A percentile compares a stretch with the other conserved stretches of the same genome.
These are phyloP conservation scores for Blastomyces parvus DNA, from an alignment of 2,329 filamentous ascomycete species.

Conservation along the genomic window DNA sequence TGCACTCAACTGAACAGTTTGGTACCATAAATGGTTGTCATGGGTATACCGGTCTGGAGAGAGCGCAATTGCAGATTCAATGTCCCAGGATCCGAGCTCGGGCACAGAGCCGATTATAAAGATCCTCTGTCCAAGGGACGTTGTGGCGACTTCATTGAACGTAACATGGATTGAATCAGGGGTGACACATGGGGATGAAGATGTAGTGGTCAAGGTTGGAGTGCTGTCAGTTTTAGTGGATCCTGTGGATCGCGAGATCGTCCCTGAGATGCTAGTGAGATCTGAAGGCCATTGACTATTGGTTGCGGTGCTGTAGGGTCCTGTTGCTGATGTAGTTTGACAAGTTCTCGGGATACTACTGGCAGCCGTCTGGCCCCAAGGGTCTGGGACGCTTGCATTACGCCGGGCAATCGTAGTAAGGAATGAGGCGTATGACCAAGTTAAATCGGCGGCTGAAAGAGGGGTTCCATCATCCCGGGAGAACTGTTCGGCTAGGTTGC, in stretches of 20 bases:
- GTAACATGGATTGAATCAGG: slow-evolving; percentile 47
- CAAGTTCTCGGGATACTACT: slow-evolving; percentile 27
- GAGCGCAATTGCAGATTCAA: slow-evolving; percentile 46
- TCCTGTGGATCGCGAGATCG: slow-evolving; percentile 8
- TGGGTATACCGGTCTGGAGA: slow-evolving; percentile 51
- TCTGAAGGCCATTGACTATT: slow-evolving; percentile 27
- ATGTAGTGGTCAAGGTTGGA: slow-evolving; percentile 12
- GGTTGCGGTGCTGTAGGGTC: slow-evolving; percentile 27
- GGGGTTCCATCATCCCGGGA: slow-evolving; percentile 27
- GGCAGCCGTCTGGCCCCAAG: slow-evolving; percentile 28
- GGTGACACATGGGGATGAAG: slow-evolving; percentile 14
- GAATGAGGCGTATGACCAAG: slow-evolving; percentile 39
- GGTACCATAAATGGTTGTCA: slow-evolving; percentile 53
- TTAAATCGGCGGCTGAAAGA: slow-evolving; percentile 34
- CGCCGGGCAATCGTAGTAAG: slow-evolving; percentile 30
- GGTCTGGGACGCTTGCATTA: slow-evolving; percentile 24
- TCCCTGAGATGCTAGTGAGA: slow-evolving; percentile 13
- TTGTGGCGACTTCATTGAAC: slow-evolving; percentile 52
- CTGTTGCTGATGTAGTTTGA: slow-evolving; percentile 23
- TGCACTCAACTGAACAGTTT: slow-evolving; percentile 45
- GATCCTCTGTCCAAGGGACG: slow-evolving; percentile 53
- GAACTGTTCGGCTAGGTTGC: slow-evolving; percentile 41
- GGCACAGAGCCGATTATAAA: slow-evolving; percentile 53
- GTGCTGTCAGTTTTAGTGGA: slow-evolving; percentile 21
- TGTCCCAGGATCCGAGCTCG: slow-evolving; percentile 55